Conservation (phyloP, 2,329 filamentous ascomycete species). For the Fusarium xylarioides region DNA sequence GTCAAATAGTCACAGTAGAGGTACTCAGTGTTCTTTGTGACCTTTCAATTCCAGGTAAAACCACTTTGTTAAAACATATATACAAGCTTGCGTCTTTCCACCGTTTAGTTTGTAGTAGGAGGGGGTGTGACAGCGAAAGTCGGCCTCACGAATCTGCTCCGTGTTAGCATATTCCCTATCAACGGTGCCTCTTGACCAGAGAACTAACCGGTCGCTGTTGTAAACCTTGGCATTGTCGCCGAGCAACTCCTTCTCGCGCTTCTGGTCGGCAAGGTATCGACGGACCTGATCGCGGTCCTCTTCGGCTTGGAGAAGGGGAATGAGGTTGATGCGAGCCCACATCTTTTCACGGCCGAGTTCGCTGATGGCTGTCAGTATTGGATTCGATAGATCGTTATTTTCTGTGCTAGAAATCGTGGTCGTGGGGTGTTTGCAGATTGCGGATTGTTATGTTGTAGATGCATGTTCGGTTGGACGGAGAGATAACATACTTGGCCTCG, state of each 20-base stretch:
- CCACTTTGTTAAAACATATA: slow-evolving; percentile 37
- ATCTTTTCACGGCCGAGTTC: slow-evolving; percentile 97
- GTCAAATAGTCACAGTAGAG: not conserved
- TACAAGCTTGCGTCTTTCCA: slow-evolving; percentile 30
- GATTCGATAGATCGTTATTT: too few species aligned
- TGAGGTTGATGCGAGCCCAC: slow-evolving; percentile 95
- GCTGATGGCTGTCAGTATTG: slow-evolving; percentile 56
- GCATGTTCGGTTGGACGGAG: not conserved
- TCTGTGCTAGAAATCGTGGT: not conserved
- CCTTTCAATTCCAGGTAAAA: slow-evolving; percentile 29
- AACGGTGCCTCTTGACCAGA: not conserved
- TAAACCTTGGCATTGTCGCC: slow-evolving; percentile 87
- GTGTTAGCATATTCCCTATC: not conserved
- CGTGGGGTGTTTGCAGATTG: not conserved
- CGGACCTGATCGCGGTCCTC: slow-evolving; percentile 95
- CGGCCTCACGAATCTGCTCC: slow-evolving; percentile 77
- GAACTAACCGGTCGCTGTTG: slow-evolving; percentile 81
- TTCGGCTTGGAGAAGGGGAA: slow-evolving; percentile 92
- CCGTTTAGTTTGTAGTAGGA: slow-evolving; percentile 62
- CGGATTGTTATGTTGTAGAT: not conserved
- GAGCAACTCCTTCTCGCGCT: slow-evolving; percentile 88
- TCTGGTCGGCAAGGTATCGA: slow-evolving; percentile 84
- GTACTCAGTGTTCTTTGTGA: slow-evolving; percentile 11
- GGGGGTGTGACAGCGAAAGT: slow-evolving; percentile 79
- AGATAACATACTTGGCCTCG: slow-evolving; percentile 82